A percentile compares a stretch with the other conserved stretches of the same genome.
These are phyloP conservation scores for Gentiana dahurica DNA, from an alignment of 257 asterid genomes.

Conservation along the genomic window DNA sequence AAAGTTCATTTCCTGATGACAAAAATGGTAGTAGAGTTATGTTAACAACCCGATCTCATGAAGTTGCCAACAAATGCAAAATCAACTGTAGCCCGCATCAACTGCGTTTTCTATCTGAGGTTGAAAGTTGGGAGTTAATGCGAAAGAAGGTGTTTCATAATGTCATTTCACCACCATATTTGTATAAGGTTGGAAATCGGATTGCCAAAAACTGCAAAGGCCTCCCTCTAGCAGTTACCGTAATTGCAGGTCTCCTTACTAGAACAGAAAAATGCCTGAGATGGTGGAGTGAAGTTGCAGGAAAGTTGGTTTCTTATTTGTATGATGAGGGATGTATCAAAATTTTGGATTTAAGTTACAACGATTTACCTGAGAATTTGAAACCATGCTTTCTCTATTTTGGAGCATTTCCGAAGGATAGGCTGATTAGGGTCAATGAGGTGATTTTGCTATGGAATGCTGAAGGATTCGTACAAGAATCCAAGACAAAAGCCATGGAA, in stretches of 20 bases:
- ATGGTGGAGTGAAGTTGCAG: neutral
- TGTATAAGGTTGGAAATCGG: neutral
- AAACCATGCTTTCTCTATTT: constrained; percentile 1
- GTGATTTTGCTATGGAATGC: neutral
- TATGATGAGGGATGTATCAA: neutral
- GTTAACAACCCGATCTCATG: neutral
- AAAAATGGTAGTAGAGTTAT: neutral
- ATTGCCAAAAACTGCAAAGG: neutral
- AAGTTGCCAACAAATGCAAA: neutral
- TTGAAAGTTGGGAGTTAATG: neutral
- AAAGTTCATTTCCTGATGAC: neutral
- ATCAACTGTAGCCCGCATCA: neutral
- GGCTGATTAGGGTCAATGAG: neutral
- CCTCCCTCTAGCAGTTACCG: neutral
- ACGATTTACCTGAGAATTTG: neutral
- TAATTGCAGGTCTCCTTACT: neutral
- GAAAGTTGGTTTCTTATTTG: neutral
- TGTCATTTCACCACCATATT: neutral
- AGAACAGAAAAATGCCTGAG: neutral
- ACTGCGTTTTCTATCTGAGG: neutral
- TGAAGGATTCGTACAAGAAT: neutral
- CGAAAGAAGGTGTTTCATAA: neutral
- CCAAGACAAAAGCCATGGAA: neutral
- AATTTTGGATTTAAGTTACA: neutral
- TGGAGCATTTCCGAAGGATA: neutral